These are phyloP conservation scores for Phytophthora quininea DNA, from an alignment of 352 stramenopile species.

Conservation along the genomic window DNA sequence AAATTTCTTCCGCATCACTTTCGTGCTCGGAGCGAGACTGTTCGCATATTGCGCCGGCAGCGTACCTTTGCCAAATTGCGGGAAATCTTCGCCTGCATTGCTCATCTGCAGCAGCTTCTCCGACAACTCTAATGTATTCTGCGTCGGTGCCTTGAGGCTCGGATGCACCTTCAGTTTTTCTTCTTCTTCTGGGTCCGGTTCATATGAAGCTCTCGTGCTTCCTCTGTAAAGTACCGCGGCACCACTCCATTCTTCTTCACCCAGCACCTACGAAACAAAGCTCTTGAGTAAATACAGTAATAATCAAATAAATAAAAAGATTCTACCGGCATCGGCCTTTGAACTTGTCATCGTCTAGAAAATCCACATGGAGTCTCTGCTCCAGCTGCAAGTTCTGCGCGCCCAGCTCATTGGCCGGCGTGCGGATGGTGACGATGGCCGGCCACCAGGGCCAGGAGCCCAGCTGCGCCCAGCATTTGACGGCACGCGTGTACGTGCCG, in stretches of 20 bases:
- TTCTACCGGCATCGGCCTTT: constrained; percentile 26
- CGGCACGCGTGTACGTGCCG: constrained; percentile 69
- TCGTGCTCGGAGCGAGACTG: constrained; percentile 29
- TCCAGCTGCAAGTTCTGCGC: constrained; percentile 42
- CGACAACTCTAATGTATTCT: constrained; percentile 36
- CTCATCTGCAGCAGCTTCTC: constrained; percentile 38
- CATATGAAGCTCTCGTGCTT: constrained; percentile 26
- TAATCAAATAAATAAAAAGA: neutral
- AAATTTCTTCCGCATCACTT: constrained; percentile 39
- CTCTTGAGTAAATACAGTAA: neutral
- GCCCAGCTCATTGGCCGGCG: constrained; percentile 40
- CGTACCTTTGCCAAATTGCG: constrained; percentile 53
- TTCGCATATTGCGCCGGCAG: constrained; percentile 44
- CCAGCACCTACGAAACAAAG: constrained; percentile 47
- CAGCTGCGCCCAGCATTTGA: constrained; percentile 81
- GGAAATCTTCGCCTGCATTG: constrained; percentile 50
- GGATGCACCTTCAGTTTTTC: constrained; percentile 2
- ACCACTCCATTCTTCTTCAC: constrained; percentile 49
- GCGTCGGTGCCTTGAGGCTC: neutral
- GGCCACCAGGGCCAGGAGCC: constrained; percentile 77
- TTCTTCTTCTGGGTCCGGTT: constrained; percentile 19
- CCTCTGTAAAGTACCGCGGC: constrained; percentile 29
- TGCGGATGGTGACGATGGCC: constrained; percentile 51
- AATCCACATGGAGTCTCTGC: constrained; percentile 57
- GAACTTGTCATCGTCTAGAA: constrained; percentile 51